These are phyloP conservation scores for Candida sanyiensis DNA, from an alignment of 805 yeast species.

Conservation along the genomic window DNA sequence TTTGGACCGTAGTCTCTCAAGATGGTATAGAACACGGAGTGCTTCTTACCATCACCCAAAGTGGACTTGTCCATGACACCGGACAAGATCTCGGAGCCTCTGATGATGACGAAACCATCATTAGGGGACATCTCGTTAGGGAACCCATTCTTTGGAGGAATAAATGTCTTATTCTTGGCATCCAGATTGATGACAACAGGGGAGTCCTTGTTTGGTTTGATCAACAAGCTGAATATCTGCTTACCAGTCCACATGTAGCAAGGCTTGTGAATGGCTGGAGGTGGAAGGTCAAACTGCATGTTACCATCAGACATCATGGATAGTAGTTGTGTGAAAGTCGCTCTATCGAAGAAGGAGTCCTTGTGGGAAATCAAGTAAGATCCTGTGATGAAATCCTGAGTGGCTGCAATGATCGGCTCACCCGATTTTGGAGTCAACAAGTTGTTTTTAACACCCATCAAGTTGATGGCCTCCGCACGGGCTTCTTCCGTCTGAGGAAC, in stretches of 20 bases:
- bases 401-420: slow-evolving; percentile 98
- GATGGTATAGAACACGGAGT: slow-evolving; percentile 92
- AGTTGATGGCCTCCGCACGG: slow-evolving; percentile 94
- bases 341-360: slow-evolving; percentile 88
- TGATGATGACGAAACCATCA: slow-evolving; percentile 87
- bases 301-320: slow-evolving; percentile 96
- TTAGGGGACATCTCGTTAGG: slow-evolving; percentile 96
- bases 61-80: slow-evolving; percentile 98
- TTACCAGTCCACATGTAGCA: slow-evolving; percentile 94
- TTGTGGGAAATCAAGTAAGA: slow-evolving; percentile 88
- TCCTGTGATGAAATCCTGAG: slow-evolving; percentile 98
- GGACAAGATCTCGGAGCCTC: slow-evolving; percentile 82
- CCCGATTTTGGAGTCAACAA: slow-evolving; percentile 95
- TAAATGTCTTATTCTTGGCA: slow-evolving; percentile 87
- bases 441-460: slow-evolving; percentile 97
- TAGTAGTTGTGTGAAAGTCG: slow-evolving; percentile 71
- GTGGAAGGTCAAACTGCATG: slow-evolving; percentile 85
- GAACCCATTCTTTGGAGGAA: slow-evolving; percentile 63
- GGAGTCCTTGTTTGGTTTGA: slow-evolving; percentile 70
- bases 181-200: slow-evolving; percentile 86
- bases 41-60: slow-evolving; percentile 96
- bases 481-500: slow-evolving; percentile 94
- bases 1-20: slow-evolving; percentile 94
- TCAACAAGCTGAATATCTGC: slow-evolving; percentile 84
- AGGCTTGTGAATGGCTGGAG: slow-evolving; percentile 92